These are phyloP conservation scores for Phaffia australis DNA, from an alignment of 768 basidiomycete species.

Conservation along the genomic window DNA sequence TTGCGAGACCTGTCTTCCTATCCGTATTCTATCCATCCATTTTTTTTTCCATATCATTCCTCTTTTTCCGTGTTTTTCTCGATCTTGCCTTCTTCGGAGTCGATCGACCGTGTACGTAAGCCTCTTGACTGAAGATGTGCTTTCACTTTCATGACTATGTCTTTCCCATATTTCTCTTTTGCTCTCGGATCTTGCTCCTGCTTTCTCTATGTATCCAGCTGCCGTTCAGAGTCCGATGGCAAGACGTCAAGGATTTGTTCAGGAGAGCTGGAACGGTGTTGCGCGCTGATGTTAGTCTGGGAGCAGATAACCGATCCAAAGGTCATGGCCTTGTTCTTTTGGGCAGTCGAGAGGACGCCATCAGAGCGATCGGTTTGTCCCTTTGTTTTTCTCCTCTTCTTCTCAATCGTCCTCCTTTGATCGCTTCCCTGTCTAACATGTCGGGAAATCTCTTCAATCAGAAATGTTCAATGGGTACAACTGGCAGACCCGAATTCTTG, in stretches of 20 bases:
- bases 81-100: no score
- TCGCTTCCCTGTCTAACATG: neutral
- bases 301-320: conserved; percentile 29
- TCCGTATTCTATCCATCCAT: neutral
- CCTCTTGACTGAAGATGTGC: neutral
- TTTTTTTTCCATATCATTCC: conserved; percentile 15
- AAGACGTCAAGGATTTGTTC: conserved; percentile 97
- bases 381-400: neutral
- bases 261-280: conserved; percentile 84
- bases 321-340: conserved; percentile 72
- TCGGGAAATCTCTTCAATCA: conserved; percentile 14
- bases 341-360: conserved; percentile 87
- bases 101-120: neutral
- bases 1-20: conserved; percentile 17
- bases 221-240: conserved; percentile 95
- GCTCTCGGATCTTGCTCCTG: no score
- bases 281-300: conserved; percentile 45
- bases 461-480: conserved; percentile 93
- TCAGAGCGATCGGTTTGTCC: conserved; percentile 58
- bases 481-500: conserved; percentile 89
- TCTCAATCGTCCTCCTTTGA: neutral
- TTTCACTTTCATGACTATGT: neutral
- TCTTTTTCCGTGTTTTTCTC: conserved; percentile 19
- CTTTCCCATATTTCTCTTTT: conserved; percentile 15
- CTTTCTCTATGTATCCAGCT: conserved; percentile 45